phyloP scores from a whole-genome alignment of 139 green algal species.

The Chlamydomonas eustigma region DNA sequence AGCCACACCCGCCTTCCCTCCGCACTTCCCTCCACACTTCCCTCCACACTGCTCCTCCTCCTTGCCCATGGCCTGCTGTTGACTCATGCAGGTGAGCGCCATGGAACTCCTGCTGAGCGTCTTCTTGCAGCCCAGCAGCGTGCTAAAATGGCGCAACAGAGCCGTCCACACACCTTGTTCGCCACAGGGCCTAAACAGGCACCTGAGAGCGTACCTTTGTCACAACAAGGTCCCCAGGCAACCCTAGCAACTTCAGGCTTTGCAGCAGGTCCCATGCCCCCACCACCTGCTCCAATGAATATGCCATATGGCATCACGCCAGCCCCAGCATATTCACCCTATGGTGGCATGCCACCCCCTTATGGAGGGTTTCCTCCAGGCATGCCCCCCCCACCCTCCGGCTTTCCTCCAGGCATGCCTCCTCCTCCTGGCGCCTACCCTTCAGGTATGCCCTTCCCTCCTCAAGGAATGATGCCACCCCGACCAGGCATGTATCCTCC shows the following conservation, averaged over 20 bases:
- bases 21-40: no score
- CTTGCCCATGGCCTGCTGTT: no score
- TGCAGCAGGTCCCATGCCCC: neutral
- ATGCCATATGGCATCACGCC: neutral
- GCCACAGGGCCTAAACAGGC: constrained; percentile 59
- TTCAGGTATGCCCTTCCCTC: neutral
- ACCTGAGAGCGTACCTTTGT: neutral
- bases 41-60: no score
- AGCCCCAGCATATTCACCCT: neutral
- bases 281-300: neutral
- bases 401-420: constrained; percentile 4
- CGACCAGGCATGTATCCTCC: constrained; percentile 1
- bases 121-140: constrained; percentile 83
- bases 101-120: constrained; percentile 91
- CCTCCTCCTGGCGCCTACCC: neutral
- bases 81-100: constrained; percentile 85
- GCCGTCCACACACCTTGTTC: constrained; percentile 84
- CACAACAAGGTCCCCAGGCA: neutral
- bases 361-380: neutral
- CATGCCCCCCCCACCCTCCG: neutral
- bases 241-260: constrained; percentile 2
- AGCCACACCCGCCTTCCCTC: neutral
- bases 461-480: neutral
- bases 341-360: neutral
- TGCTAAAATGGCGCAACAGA: constrained; percentile 43